phyloP scores from a whole-genome alignment of 768 basidiomycete species.

The Grammothele lineata region DNA sequence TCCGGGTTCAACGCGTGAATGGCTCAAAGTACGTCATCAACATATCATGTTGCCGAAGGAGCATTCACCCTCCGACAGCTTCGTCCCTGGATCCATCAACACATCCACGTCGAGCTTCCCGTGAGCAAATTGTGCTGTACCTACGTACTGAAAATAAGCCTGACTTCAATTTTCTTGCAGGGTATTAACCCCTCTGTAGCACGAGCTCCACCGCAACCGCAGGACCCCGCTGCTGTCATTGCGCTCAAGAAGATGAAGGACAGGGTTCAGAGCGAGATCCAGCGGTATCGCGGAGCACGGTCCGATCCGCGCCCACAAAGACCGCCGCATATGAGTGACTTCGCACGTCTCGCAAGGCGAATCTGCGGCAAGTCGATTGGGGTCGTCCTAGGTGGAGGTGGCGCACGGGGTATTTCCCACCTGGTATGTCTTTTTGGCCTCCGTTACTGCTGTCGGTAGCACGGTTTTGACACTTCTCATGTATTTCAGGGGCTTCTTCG shows the following conservation, averaged over 20 bases:
- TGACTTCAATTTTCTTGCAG: conserved; percentile 30
- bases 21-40: conserved; percentile 73
- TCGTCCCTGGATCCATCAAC: conserved; percentile 94
- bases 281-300: conserved; percentile 73
- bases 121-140: no score
- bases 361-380: conserved; percentile 93
- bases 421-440: conserved; percentile 35
- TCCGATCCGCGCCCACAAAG: conserved; percentile 66
- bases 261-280: conserved; percentile 84
- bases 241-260: conserved; percentile 92
- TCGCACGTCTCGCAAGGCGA: conserved; percentile 84
- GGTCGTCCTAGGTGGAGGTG: conserved; percentile 95
- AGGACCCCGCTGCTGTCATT: conserved; percentile 84
- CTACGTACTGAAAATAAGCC: background rate
- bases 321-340: conserved; percentile 84
- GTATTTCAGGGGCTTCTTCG: conserved; percentile 78
- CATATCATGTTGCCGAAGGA: background rate
- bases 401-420: conserved; percentile 84
- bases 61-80: conserved; percentile 42
- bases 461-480: background rate
- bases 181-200: conserved; percentile 65
- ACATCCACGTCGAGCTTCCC: conserved; percentile 90
- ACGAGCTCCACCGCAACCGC: conserved; percentile 50
- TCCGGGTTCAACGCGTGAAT: conserved; percentile 90
- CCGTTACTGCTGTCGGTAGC: conserved; percentile 32